Evolutionary conservation across 1,284 basidiomycete species (phyloP).

Genomic region (Ganoderma multipileum): DNA sequence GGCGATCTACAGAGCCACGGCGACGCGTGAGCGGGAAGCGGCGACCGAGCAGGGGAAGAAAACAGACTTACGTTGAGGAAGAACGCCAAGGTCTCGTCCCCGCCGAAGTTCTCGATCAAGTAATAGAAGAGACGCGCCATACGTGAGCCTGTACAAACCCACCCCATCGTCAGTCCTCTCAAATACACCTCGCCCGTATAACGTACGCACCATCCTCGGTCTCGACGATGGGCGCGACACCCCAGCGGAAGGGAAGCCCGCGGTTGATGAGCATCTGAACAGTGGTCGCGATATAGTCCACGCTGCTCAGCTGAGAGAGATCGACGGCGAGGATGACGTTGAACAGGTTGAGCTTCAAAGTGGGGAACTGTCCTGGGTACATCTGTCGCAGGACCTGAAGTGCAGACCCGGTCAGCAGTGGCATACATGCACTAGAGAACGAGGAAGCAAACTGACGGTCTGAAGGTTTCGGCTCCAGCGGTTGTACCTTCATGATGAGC

Average conservation of each 20-base stretch:
- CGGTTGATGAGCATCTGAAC: slow-evolving; percentile 76
- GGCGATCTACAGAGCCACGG: slow-evolving; percentile 40
- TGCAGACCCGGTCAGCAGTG: background rate
- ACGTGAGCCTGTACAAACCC: slow-evolving; percentile 53
- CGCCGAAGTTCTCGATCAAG: slow-evolving; percentile 68
- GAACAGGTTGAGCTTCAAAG: slow-evolving; percentile 76
- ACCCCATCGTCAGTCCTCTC: background rate
- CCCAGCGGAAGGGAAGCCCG: slow-evolving; percentile 81
- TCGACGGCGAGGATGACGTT: slow-evolving; percentile 85
- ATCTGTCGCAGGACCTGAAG: slow-evolving; percentile 72
- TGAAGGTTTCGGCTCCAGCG: slow-evolving; percentile 59
- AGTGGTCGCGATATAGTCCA: slow-evolving; percentile 69
- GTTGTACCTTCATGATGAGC: slow-evolving; percentile 49
- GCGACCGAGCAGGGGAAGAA: background rate
- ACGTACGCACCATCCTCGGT: slow-evolving; percentile 57
- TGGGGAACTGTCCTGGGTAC: slow-evolving; percentile 82
- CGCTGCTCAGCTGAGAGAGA: slow-evolving; percentile 64
- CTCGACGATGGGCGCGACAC: slow-evolving; percentile 78
- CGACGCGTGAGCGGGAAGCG: background rate
- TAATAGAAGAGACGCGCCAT: slow-evolving; percentile 81
- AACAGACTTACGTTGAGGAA: slow-evolving; percentile 55
- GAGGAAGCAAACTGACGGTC: slow-evolving; percentile 45
- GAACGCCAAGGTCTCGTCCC: slow-evolving; percentile 66
- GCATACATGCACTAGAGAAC: background rate
- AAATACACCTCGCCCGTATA: background rate